Base-by-base conservation (phyloP, 208 protist genomes). In the Wallacemonas collosoma region DNA sequence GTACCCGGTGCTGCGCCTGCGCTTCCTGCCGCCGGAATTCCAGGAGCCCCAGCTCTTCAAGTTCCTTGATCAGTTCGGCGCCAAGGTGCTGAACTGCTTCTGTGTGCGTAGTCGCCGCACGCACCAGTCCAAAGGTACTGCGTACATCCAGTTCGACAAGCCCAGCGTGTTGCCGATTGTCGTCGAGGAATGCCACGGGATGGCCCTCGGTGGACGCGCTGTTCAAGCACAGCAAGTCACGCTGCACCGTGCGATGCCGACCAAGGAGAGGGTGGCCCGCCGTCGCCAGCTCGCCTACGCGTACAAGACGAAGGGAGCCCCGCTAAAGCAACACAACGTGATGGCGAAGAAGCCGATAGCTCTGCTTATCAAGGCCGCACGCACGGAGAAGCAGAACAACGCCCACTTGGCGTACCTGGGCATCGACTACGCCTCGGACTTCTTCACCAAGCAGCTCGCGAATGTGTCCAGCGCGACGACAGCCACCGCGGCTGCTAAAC, bases 41-140 rank as follows among this genome's bases (percentile, higher is more conserved):
- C 75, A 96, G 73, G 89, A 96, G 84, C 88, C 89, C 43, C 86
- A 96, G 81, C 79, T 96, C 39, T 94, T 81, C 75, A 93, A 96
- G 75, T 96, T 96, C 64, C 80, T 96, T 17, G 82, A 72, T 50
- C 91, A 96, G 78, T 96, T 96, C 70, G 91, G 89, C 8, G 87
- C 87, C 17, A 82, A 73, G 12, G 91, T 96, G 63, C 63, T 92
- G 39, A 94, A 93, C 81, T 94, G 89, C 79, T 96, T 94, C 82
- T 94, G 89, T 45, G 91, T 96, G 50, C 91, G 91, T 65, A 96
- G 89, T 75, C 83, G 82, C 35, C 87, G 91, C 69, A 91, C 89
- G 9, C 89, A 94, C 68, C 89, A 88, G 68, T 96, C 91, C 35
- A 88, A 90, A 69, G 91, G 91, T 35, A 87, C 93, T 57, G 91